Percentiles rank a stretch among this genome's conserved stretches.
Evolutionary conservation across 2,329 filamentous ascomycete species (phyloP).

Genomic region (Talaromyces sp.): DNA sequence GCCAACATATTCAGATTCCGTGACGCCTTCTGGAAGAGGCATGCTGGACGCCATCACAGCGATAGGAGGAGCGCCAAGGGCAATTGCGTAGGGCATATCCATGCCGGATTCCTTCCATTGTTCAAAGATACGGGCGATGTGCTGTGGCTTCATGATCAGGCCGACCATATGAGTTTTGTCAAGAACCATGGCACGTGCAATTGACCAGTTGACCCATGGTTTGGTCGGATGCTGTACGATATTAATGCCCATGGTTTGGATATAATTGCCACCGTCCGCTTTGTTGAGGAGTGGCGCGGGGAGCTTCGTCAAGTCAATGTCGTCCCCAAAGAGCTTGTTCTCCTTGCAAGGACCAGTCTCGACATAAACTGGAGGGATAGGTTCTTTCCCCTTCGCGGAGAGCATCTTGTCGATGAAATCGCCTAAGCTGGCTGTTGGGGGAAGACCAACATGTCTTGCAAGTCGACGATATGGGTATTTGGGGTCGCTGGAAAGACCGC

Average conservation of each 20-base stretch:
- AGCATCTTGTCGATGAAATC: constrained; percentile 43
- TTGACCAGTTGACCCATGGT: constrained; percentile 43
- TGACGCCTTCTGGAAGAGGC: constrained; percentile 47
- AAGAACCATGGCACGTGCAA: constrained; percentile 21
- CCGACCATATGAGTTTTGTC: constrained; percentile 20
- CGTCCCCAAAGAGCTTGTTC: constrained; percentile 31
- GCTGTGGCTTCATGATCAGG: constrained; percentile 43
- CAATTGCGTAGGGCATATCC: constrained; percentile 44
- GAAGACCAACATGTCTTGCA: constrained; percentile 40
- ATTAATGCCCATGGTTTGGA: constrained; percentile 50
- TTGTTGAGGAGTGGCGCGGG: constrained; percentile 43
- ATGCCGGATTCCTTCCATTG: constrained; percentile 44
- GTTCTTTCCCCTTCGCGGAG: constrained; percentile 28
- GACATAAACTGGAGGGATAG: constrained; percentile 31
- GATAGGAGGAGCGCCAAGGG: constrained; percentile 42
- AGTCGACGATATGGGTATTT: constrained; percentile 39
- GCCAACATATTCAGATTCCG: constrained; percentile 48
- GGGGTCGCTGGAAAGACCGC: constrained; percentile 30
- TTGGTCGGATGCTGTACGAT: constrained; percentile 43
- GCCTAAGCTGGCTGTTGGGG: constrained; percentile 32
- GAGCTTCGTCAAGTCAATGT: constrained; percentile 42
- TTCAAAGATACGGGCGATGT: constrained; percentile 45
- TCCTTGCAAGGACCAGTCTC: constrained; percentile 43
- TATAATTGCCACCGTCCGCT: constrained; percentile 47
- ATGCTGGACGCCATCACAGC: constrained; percentile 47